Percentiles rank a stretch among this genome's conserved stretches.
Evolutionary conservation across 31 red algal genomes (phyloP).

Genomic region (Porphyra umbilicalis): DNA sequence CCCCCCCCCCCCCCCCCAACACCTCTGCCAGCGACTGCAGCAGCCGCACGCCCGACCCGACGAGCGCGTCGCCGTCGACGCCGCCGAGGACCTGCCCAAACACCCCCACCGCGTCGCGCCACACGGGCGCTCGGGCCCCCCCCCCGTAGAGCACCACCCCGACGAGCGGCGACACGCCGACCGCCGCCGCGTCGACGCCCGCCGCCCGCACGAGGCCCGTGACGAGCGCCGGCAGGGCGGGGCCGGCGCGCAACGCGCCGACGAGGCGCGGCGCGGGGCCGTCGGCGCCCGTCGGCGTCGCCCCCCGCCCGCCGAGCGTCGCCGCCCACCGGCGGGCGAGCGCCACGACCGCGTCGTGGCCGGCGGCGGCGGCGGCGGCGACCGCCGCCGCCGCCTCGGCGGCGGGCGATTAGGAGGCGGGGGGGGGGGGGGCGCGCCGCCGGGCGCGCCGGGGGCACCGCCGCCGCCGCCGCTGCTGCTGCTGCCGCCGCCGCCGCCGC

Average conservation of each 20-base stretch:
- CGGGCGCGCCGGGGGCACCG: not conserved
- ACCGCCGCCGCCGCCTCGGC: not conserved
- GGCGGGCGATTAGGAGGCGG: not conserved
- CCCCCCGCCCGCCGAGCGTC: not conserved
- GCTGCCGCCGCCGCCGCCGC: not conserved
- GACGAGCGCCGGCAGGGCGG: not conserved
- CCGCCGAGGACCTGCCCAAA: not conserved
- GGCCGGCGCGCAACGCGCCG: not conserved
- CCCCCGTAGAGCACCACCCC: not conserved
- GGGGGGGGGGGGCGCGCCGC: not conserved
- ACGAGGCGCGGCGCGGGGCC: not conserved
- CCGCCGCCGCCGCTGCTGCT: not conserved
- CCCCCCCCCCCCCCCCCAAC: not conserved
- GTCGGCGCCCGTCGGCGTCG: not conserved
- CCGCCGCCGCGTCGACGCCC: not conserved
- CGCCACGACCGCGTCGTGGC: not conserved
- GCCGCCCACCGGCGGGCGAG: not conserved
- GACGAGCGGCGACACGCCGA: not conserved
- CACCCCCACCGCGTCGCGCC: not conserved
- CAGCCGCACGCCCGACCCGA: not conserved
- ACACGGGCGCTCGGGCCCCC: not conserved
- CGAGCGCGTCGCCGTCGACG: not conserved
- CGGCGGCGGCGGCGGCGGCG: not conserved
- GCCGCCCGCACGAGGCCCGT: not conserved
- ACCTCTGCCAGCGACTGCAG: not conserved